Base-by-base conservation (phyloP, 2,329 filamentous ascomycete species). In the Exophiala viscosa region DNA sequence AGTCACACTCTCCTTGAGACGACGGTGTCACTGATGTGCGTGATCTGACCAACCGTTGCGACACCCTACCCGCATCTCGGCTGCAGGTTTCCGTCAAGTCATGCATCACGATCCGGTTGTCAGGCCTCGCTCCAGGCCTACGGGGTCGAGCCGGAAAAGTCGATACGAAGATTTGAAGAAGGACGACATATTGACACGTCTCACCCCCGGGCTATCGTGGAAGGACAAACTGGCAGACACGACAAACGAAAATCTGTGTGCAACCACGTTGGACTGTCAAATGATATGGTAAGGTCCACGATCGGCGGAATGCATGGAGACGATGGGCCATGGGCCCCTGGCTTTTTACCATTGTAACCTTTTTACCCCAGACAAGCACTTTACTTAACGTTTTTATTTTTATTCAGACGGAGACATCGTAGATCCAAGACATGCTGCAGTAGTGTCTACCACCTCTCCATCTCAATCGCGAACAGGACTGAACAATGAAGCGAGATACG, bases 1-100 rank as follows among this genome's bases (percentile, higher is more conserved):
- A 23, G 40, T 23, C 18, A 42, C 40, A 42, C n/a, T 42, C 40
- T 42, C 4, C 40, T 46, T 46, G 40, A 48, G 49, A 40, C 45
- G 40, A 42, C 45, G 40, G 48, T 55, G 49, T 45, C 45, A 55
- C 45, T 28, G 34, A 38, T 42, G 46, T 42, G 23, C 42, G n/a
- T 34, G 52, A 33, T 41, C 18, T 46, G 38, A 43, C 54, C 46
- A 39, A 40, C 31, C 36, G 41, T 43, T 31, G 50, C 50, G 42
- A 41, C 43, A 34, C 28, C 38, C 46, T 28, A 53, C 35, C 54
- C 54, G 50, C 46, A 43, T 41, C 34, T 38, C 48, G 36, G 28
- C 46, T 46, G 53, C 41, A 42, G 45, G 11, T 23, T 38, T 42
- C 48, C 53, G 48, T 38, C 36, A 41, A 43, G 42, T 31, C 18